Conservation (phyloP, 805 yeast genomes). For the Diddensiella caesifluorescens region DNA sequence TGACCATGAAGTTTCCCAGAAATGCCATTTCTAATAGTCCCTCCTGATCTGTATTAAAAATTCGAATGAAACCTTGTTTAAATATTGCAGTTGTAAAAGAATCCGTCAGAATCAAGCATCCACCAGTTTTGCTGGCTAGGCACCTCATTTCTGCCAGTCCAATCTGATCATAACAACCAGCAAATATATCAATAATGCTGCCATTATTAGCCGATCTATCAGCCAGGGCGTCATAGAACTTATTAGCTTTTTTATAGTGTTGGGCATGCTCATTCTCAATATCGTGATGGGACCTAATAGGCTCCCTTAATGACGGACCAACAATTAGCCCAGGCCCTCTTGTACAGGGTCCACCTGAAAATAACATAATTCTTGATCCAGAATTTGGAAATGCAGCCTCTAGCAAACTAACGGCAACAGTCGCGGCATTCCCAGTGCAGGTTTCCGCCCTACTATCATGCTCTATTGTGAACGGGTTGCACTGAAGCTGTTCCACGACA, state of each 20-base stretch:
- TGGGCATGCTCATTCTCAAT: conserved; percentile 82
- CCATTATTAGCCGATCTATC: conserved; percentile 63
- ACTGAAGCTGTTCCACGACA: conserved; percentile 61
- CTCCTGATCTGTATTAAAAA: conserved; percentile 73
- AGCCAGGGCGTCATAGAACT: conserved; percentile 71
- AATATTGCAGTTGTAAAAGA: conserved; percentile 92
- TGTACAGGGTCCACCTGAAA: conserved; percentile 88
- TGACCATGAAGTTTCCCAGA: conserved; percentile 74
- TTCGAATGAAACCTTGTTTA: conserved; percentile 80
- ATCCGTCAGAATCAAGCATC: conserved; percentile 78
- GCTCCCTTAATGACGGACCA: conserved; percentile 77
- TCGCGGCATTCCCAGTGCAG: conserved; percentile 81
- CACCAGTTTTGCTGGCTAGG: conserved; percentile 79
- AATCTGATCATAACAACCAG: conserved; percentile 93
- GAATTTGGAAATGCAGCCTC: conserved; percentile 67
- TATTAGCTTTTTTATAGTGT: conserved; percentile 78
- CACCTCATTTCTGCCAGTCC: conserved; percentile 92
- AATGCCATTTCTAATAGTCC: conserved; percentile 78
- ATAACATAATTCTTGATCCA: conserved; percentile 76
- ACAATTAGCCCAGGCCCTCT: conserved; percentile 85
- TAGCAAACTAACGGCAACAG: conserved; percentile 68
- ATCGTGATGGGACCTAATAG: conserved; percentile 89
- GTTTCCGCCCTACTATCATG: conserved; percentile 67
- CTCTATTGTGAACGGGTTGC: conserved; percentile 79
- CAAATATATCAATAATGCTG: conserved; percentile 84